Base-by-base conservation (phyloP, 371 early-diverging fungal species). In the Mycotypha africana region DNA sequence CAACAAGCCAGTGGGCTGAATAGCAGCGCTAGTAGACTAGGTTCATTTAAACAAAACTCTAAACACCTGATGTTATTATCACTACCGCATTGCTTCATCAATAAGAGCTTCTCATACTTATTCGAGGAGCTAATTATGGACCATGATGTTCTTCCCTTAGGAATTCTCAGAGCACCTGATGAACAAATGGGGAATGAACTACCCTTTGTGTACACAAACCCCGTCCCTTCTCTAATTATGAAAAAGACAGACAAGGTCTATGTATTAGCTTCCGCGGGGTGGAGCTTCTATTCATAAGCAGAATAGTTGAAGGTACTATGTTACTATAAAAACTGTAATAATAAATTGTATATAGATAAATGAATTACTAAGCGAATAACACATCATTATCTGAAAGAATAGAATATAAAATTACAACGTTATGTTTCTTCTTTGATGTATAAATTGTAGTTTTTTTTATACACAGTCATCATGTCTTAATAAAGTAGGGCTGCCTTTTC, bases 161-260 rank as follows among this genome's bases (percentile, higher is more conserved):
- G 76, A 12, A 33, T 76, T 1, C 53, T 66, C 17, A 56, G 76
- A n/a, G 71, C 67, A 2, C 65, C 71, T 5, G 69, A 73, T 37
- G 55, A 49, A n/a, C 53, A 65, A 20, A 51, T 72, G 53, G 71
- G 73, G 14, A 73, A 76, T 38, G 51, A 60, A 3, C 36, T 60
- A 7, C 67, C 76, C 1, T 76, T 76, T 58, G 74, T 76, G 7
- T 76, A 70, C 50, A 69, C 71, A 4, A 76, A 76, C 35, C 76
- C 76, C 4, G 58, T 76, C 17, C 63, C 65, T 28, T 59, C 65
- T 1, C 44, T 65, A 14, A 40, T 65, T 12, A 36, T 65, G 49
- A 60, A 45, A 39, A 34, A 47, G 15, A 42, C 57, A n/a, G 65
- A 65, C 21, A 50, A 43, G 14, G 41, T 65, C 11, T 65, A 65